Evolutionary conservation across 108 stramenopile genomes (phyloP).

Genomic region (Chaetoceros tenuissimus): DNA sequence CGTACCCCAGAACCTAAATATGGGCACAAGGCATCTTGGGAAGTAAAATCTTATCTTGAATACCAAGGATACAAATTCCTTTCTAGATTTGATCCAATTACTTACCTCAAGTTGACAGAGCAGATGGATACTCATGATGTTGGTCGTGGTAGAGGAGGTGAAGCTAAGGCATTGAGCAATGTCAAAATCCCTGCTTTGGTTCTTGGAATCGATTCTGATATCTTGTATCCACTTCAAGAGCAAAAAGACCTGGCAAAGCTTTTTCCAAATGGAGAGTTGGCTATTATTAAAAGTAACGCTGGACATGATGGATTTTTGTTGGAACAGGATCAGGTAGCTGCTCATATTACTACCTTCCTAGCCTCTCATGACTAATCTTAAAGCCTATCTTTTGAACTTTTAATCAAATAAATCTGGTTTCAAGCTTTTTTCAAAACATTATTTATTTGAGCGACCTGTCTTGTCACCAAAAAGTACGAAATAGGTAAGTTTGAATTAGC

Average conservation of each 20-base stretch:
- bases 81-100: conserved; percentile 83
- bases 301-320: conserved; percentile 93
- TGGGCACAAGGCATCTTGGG: conserved; percentile 59
- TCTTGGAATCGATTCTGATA: conserved; percentile 85
- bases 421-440: no score
- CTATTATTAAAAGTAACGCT: conserved; percentile 72
- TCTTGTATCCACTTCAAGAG: conserved; percentile 79
- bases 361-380: neutral
- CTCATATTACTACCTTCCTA: conserved; percentile 57
- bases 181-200: conserved; percentile 77
- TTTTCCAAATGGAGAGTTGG: conserved; percentile 61
- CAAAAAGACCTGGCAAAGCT: conserved; percentile 69
- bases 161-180: conserved; percentile 38
- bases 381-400: no score
- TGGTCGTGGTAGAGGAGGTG: conserved; percentile 52
- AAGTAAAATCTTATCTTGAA: conserved; percentile 84
- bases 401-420: no score
- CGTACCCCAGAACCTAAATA: conserved; percentile 13
- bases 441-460: no score
- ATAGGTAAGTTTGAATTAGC: no score
- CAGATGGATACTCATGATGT: conserved; percentile 92
- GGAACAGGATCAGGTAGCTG: conserved; percentile 88
- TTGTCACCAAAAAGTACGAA: no score
- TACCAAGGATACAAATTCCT: conserved; percentile 90
- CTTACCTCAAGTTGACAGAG: conserved; percentile 88